Conservation (phyloP, 805 yeast genomes). For the Diddensiella transvaalensis region DNA sequence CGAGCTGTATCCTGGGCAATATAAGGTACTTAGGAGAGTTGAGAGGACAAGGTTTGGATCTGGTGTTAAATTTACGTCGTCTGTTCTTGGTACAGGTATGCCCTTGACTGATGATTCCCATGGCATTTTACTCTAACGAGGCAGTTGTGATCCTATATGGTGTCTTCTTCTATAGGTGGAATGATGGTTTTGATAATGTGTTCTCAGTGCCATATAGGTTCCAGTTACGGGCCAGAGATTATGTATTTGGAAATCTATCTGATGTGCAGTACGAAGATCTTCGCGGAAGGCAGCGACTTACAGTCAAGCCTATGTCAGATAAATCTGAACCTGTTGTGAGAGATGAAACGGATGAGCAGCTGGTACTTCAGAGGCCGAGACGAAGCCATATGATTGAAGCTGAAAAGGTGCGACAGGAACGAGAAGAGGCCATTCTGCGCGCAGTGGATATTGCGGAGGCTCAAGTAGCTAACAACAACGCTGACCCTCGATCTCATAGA, state of each 20-base stretch:
- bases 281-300: slow-evolving; percentile 36
- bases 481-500: neutral
- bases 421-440: slow-evolving; percentile 53
- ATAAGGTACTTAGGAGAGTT: slow-evolving; percentile 61
- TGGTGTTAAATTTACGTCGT: slow-evolving; percentile 53
- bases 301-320: slow-evolving; percentile 20
- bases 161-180: slow-evolving; percentile 78
- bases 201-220: slow-evolving; percentile 64
- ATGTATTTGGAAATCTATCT: slow-evolving; percentile 49
- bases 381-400: slow-evolving; percentile 73
- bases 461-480: slow-evolving; percentile 2
- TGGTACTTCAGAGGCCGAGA: slow-evolving; percentile 58
- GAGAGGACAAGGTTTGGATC: slow-evolving; percentile 52
- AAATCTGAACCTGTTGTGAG: slow-evolving; percentile 4
- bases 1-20: slow-evolving; percentile 73
- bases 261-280: slow-evolving; percentile 65
- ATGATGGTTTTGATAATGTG: slow-evolving; percentile 75
- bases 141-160: slow-evolving; percentile 41
- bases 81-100: slow-evolving; percentile 10
- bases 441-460: slow-evolving; percentile 46
- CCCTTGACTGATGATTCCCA: slow-evolving; percentile 35
- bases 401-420: slow-evolving; percentile 61
- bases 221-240: slow-evolving; percentile 55
- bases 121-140: slow-evolving; percentile 39
- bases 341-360: slow-evolving; percentile 4